Evolutionary conservation across 2,329 filamentous ascomycete species (phyloP).

Genomic region (Hypoxylon sp.): DNA sequence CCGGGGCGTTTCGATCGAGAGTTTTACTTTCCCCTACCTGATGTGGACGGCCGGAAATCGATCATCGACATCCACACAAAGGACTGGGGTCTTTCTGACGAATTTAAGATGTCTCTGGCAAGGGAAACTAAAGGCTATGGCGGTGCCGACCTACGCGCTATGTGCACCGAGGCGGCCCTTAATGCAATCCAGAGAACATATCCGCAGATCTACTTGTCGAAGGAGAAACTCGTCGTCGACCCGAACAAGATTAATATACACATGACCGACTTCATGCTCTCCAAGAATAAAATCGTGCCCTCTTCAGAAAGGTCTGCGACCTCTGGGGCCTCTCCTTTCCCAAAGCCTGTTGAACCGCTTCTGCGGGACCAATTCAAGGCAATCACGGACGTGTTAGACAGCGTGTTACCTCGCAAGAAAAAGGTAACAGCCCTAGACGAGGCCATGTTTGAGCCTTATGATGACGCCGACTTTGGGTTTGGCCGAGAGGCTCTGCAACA

Average conservation of each 20-base stretch:
- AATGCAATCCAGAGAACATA: conserved; percentile 97
- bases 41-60: conserved; percentile 80
- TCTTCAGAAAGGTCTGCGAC: conserved; percentile 92
- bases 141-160: conserved; percentile 91
- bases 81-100: conserved; percentile 85
- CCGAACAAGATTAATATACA: conserved; percentile 86
- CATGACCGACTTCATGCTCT: conserved; percentile 97
- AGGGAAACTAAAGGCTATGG: conserved; percentile 96
- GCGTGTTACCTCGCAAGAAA: conserved; percentile 86
- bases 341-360: conserved; percentile 83
- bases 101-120: conserved; percentile 86
- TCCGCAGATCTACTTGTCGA: conserved; percentile 93
- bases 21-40: conserved; percentile 96
- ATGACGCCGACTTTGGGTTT: conserved; percentile 86
- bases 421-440: conserved; percentile 91
- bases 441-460: conserved; percentile 89
- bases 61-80: conserved; percentile 97
- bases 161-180: conserved; percentile 95
- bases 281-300: conserved; percentile 94
- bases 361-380: conserved; percentile 77
- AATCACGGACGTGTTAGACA: conserved; percentile 78
- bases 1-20: conserved; percentile 97
- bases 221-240: conserved; percentile 90
- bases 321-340: conserved; percentile 84
- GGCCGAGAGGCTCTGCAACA: conserved; percentile 79